Evolutionary conservation across 108 stramenopile species (phyloP), one percentile per base, ranked within the genome.

Genomic region (Cyclotella kingstonii): DNA sequence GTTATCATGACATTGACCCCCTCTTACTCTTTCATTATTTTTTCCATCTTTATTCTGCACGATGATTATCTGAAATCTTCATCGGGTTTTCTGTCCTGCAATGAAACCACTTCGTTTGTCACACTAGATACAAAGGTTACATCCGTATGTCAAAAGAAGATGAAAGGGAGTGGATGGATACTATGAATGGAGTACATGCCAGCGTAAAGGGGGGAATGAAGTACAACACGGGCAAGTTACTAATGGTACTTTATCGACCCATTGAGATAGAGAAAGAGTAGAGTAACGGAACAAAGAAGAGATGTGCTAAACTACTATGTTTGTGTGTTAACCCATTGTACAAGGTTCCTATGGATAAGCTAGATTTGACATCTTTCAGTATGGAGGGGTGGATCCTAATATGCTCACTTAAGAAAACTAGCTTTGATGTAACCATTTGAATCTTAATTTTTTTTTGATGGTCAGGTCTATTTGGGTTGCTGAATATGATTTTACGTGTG

Each of bases 181-280:
- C 85, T 28, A 75, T 75, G 72, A 73, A 73, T 44, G 43, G 39
- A 26, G 72, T 73, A 1, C 72, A 73, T 26, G 72, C 72, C 7
- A 73, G 72, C 47, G 72, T 73, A 34, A 73, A 73, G 36, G 72
- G 72, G 66, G 90, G 90, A 14, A 91, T 88, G 85, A 88, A 88
- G 59, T 91, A 91, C 81, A 91, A 91, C 63, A 91, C 90, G 48
- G 90, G 90, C 57, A 88, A 84, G 26, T 78, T 91, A 19, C 63
- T 91, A 39, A 91, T 91, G 90, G 90, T 91, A 4, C 79, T 91
- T n/a, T 83, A 71, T 46, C 56, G 85, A 66, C 87, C 90, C 18
- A 82, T 86, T 50, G 62, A 51, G 60, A 48, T 50, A 31, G 73
- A 63, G 23, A 54, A 68, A 41, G 53, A 62, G 53, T 75, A 53